Evolutionary conservation across 2,329 filamentous ascomycete species (phyloP).

Genomic region (Phyllosticta citrichinensis): DNA sequence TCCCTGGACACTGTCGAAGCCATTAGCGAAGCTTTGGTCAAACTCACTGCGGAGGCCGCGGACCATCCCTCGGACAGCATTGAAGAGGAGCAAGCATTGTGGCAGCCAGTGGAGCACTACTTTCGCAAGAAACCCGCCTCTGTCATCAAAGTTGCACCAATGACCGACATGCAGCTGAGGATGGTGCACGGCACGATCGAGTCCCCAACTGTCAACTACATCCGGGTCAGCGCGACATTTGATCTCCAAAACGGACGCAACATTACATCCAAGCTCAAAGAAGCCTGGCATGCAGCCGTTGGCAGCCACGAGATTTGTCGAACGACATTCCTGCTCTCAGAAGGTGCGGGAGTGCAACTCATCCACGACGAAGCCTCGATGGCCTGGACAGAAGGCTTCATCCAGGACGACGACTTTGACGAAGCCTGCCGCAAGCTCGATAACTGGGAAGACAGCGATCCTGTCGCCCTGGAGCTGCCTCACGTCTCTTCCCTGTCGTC

Average conservation of each 20-base stretch:
- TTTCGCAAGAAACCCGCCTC: not conserved
- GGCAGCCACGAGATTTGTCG: not conserved
- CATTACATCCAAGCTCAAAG: not conserved
- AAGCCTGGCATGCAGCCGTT: not conserved
- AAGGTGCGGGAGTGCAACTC: not conserved
- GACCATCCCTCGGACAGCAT: not conserved
- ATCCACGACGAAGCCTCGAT: not conserved
- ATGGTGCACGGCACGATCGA: conserved; percentile 1
- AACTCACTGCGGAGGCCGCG: not conserved
- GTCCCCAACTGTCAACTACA: not conserved
- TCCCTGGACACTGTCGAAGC: not conserved
- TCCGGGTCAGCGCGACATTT: not conserved
- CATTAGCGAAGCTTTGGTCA: not conserved
- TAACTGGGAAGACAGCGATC: not conserved
- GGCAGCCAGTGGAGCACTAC: not conserved
- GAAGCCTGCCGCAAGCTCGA: not conserved
- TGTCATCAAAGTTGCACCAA: not conserved
- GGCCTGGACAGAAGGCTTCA: not conserved
- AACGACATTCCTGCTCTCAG: not conserved
- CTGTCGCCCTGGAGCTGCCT: not conserved
- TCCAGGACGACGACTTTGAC: not conserved
- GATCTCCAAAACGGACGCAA: not conserved
- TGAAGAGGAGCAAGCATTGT: not conserved
- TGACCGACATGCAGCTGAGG: conserved; percentile 1
- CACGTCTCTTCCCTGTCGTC: not conserved